Base-by-base conservation (phyloP, 495 filamentous ascomycete species). In the Rhypophila decipiens region DNA sequence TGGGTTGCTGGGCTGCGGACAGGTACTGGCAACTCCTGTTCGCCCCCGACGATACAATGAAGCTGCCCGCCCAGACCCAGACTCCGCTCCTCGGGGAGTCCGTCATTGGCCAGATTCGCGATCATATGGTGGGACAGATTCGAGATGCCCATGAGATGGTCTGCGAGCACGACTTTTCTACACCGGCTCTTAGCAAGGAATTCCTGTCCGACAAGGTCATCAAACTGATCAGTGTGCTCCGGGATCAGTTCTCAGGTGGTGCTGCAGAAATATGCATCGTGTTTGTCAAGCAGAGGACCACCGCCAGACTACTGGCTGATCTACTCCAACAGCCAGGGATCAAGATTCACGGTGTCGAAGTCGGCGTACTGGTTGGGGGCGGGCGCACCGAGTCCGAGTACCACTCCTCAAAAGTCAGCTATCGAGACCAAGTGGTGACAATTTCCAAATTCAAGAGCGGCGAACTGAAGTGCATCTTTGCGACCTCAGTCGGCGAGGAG, bases 401-500 rank as follows among this genome's bases (percentile, higher is more conserved):
- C 24, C 43, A 45, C 47, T 66, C 76, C 41, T 15, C 24, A 44
- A 82, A 75, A 10, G 70, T 84, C 52, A 83, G 84, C 1, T 80
- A 87, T 44, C 76, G 80, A 12, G 73, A 87, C 37, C 91, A 97
- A 57, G 79, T 95, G 48, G 52, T 87, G 37, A 85, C 82, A 0
- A 74, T 96, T 47, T 69, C 78, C 44, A 84, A 78, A 44, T 97
- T 98, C 61, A 79, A 86, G 51, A 80, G 77, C 40, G 87, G 90
- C 18, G 79, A 83, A 13, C 49, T 95, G 12, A 97, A 97, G 58
- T 96, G 91, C 56, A 70, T 98, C 42, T 84, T 96, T 61, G 84
- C 89, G 29, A 96, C 93, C 3, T 90, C 88, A 1, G 86, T 96
- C 3, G 93, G 86, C 2, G 93, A 98, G 63, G 93, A 98, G 65